Conservation (phyloP, 169 alveolate species). For the Toxoplasma gondii region DNA sequence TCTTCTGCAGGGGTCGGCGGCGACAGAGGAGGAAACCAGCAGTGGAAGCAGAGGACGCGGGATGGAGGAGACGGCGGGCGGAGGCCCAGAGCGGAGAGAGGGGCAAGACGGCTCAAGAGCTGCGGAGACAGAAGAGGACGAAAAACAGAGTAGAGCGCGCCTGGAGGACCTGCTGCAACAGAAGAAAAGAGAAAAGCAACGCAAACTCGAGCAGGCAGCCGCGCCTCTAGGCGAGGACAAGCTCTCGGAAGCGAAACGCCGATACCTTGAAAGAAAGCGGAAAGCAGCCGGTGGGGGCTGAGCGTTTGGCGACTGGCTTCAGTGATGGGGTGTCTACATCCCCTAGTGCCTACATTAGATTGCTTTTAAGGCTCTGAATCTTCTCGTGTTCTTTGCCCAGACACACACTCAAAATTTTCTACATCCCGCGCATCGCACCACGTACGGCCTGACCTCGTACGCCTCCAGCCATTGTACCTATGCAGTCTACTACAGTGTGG, state of each 20-base stretch:
- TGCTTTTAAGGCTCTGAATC: too few relatives aligned
- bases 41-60: not conserved
- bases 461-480: too few relatives aligned
- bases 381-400: too few relatives aligned
- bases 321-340: too few relatives aligned
- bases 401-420: too few relatives aligned
- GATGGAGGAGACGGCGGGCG: not conserved
- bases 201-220: not conserved
- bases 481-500: too few relatives aligned
- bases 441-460: too few relatives aligned
- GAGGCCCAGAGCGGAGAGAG: not conserved
- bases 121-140: not conserved
- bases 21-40: not conserved
- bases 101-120: not conserved
- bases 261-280: slow-evolving; percentile 20
- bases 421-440: too few relatives aligned
- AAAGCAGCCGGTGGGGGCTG: not conserved
- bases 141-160: not conserved
- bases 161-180: slow-evolving; percentile 17
- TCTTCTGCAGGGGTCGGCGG: not conserved
- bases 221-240: slow-evolving; percentile 15
- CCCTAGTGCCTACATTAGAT: too few relatives aligned
- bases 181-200: not conserved
- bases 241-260: slow-evolving; percentile 7
- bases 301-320: too few relatives aligned